phyloP scores from a whole-genome alignment of 495 filamentous ascomycete species.

The Delitschia confertaspora region DNA sequence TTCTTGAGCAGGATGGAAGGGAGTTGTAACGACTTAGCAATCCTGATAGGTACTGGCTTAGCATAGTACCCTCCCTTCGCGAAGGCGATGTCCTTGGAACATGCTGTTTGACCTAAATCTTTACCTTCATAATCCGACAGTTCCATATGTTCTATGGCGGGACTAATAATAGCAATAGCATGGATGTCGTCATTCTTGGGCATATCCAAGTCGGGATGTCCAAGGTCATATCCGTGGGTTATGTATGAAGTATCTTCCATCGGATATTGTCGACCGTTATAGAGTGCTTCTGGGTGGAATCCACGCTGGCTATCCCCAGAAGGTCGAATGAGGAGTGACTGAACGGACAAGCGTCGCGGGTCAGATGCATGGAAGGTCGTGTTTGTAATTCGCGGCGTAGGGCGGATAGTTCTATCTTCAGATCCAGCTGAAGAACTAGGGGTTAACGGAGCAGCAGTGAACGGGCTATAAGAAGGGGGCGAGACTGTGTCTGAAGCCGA shows the following conservation, averaged over 20 bases:
- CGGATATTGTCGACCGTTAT: slow-evolving; percentile 23
- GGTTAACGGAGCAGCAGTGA: slow-evolving; percentile 20
- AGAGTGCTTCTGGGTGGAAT: slow-evolving; percentile 4
- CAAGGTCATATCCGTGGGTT: slow-evolving; percentile 58
- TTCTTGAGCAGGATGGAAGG: slow-evolving; percentile 50
- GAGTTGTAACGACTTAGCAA: slow-evolving; percentile 55
- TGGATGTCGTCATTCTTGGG: slow-evolving; percentile 58
- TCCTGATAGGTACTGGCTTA: slow-evolving; percentile 56
- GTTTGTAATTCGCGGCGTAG: background rate
- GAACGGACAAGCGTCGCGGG: slow-evolving; percentile 34
- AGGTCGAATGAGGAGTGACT: slow-evolving; percentile 32
- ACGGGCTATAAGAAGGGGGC: slow-evolving; percentile 23
- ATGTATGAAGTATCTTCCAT: slow-evolving; percentile 21
- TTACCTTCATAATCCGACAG: background rate
- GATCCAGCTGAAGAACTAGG: slow-evolving; percentile 25
- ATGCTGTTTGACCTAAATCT: slow-evolving; percentile 1
- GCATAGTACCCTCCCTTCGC: slow-evolving; percentile 59
- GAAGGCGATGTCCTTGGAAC: slow-evolving; percentile 43
- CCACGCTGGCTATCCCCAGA: slow-evolving; percentile 17
- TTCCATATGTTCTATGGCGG: slow-evolving; percentile 28
- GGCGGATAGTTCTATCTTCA: slow-evolving; percentile 13
- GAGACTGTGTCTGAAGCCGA: slow-evolving; percentile 20
- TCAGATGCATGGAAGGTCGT: slow-evolving; percentile 23
- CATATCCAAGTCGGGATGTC: slow-evolving; percentile 58
- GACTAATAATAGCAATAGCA: slow-evolving; percentile 44